Evolutionary conservation across 768 basidiomycete species (phyloP).

Genomic region (Sporobolomyces pararoseus): DNA sequence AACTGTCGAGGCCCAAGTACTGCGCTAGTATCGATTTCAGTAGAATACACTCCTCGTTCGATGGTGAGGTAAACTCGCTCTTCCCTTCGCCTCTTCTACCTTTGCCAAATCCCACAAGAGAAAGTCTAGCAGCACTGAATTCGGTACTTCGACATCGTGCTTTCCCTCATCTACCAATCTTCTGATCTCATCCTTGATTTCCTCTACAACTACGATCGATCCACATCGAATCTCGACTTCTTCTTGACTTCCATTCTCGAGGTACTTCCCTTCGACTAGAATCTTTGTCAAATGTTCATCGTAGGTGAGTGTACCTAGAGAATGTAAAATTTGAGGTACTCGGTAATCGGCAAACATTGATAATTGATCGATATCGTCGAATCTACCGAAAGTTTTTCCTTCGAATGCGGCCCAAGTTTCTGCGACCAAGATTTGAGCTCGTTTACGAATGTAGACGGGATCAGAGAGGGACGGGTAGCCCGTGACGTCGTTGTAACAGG

Average conservation of each 20-base stretch:
- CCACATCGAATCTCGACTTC: conserved; percentile 61
- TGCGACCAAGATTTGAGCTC: conserved; percentile 84
- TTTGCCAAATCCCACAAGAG: conserved; percentile 75
- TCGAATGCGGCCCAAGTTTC: conserved; percentile 75
- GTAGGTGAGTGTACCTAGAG: conserved; percentile 70
- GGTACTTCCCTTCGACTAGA: conserved; percentile 53
- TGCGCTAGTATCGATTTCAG: no score
- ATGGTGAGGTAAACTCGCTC: conserved; percentile 24
- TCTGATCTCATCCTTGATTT: conserved; percentile 27
- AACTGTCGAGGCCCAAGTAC: no score
- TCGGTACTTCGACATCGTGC: conserved; percentile 8
- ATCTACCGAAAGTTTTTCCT: neutral
- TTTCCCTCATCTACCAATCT: conserved; percentile 9
- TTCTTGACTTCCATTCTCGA: conserved; percentile 62
- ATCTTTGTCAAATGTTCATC: conserved; percentile 59
- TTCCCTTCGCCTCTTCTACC: conserved; percentile 24
- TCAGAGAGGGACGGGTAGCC: conserved; percentile 3
- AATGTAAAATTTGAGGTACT: conserved; percentile 84
- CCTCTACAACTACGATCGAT: conserved; percentile 63
- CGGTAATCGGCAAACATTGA: conserved; percentile 94
- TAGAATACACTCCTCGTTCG: conserved; percentile 29
- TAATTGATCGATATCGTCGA: conserved; percentile 61
- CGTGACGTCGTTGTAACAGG: conserved; percentile 64
- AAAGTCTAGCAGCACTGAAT: conserved; percentile 66
- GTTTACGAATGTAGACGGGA: conserved; percentile 74